Evolutionary conservation across 495 filamentous ascomycete genomes (phyloP).

Genomic region (Neurospora africana): DNA sequence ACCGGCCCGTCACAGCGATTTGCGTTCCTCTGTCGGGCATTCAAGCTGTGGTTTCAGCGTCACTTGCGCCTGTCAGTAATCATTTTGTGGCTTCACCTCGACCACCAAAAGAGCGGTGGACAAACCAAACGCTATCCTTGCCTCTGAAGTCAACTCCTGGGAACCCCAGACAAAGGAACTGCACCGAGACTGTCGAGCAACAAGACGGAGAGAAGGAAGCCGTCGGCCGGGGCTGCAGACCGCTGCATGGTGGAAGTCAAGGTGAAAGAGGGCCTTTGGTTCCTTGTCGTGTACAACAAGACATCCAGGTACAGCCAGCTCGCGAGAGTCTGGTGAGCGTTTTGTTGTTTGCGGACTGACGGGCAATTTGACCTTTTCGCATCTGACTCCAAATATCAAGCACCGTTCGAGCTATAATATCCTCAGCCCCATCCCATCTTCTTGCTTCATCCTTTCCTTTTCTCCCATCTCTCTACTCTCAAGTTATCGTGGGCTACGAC

Average conservation of each 20-base stretch:
- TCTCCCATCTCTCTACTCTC: conserved; percentile 13
- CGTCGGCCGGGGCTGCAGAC: conserved; percentile 25
- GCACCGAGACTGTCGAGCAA: conserved; percentile 31
- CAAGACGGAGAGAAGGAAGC: conserved; percentile 22
- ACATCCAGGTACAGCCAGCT: conserved; percentile 3
- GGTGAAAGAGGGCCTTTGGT: conserved; percentile 26
- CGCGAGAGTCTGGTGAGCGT: conserved; percentile 10
- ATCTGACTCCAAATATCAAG: conserved; percentile 20
- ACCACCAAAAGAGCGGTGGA: conserved; percentile 36
- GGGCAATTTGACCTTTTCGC: conserved; percentile 9
- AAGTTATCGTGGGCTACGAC: conserved; percentile 8
- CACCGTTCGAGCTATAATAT: conserved; percentile 25
- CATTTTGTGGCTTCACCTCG: conserved; percentile 32
- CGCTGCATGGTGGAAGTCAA: conserved; percentile 28
- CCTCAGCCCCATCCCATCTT: conserved; percentile 7
- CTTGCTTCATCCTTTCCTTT: conserved; percentile 14
- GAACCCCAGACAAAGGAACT: conserved; percentile 32
- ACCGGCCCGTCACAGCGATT: background rate
- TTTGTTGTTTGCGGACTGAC: conserved; percentile 24
- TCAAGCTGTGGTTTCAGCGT: conserved; percentile 3
- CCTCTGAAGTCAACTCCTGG: conserved; percentile 35
- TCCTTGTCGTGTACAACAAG: conserved; percentile 23
- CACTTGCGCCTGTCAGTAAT: conserved; percentile 23
- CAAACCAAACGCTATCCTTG: conserved; percentile 29
- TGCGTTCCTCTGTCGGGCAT: background rate